Evolutionary conservation across 306 rosid species (phyloP).

Genomic region (Betula pendula): DNA sequence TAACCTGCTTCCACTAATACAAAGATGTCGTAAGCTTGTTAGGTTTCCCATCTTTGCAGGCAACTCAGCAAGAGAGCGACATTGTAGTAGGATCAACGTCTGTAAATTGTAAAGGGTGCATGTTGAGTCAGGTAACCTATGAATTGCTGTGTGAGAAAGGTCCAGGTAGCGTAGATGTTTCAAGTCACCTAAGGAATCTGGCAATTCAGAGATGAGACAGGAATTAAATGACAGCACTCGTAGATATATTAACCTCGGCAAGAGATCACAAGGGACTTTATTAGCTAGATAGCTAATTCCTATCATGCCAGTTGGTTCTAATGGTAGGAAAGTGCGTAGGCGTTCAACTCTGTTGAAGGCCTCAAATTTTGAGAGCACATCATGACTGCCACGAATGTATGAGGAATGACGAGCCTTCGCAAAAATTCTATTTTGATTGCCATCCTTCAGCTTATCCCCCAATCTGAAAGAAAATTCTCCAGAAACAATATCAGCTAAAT

Average conservation of each 20-base stretch:
- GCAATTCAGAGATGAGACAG: slow-evolving; percentile 31
- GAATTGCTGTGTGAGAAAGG: slow-evolving; percentile 35
- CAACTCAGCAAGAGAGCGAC: slow-evolving; percentile 28
- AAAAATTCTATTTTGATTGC: slow-evolving; percentile 12
- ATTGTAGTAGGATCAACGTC: slow-evolving; percentile 29
- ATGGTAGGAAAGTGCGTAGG: slow-evolving; percentile 37
- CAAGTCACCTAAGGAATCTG: slow-evolving; percentile 28
- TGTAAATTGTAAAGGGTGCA: slow-evolving; percentile 33
- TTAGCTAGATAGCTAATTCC: slow-evolving; percentile 36
- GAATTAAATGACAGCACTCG: slow-evolving; percentile 36
- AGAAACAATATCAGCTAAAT: slow-evolving; percentile 33
- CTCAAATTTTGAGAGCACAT: slow-evolving; percentile 29
- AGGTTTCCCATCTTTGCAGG: slow-evolving; percentile 32
- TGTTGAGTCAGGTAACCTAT: slow-evolving; percentile 29
- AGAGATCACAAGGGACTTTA: slow-evolving; percentile 27
- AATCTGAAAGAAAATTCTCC: slow-evolving; percentile 36
- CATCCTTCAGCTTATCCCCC: slow-evolving; percentile 13
- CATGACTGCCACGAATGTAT: slow-evolving; percentile 29
- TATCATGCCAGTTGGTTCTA: slow-evolving; percentile 31
- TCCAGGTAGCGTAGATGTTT: slow-evolving; percentile 34
- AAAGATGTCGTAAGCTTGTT: slow-evolving; percentile 21
- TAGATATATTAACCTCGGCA: slow-evolving; percentile 26
- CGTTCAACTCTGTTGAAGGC: slow-evolving; percentile 19
- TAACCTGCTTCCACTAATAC: slow-evolving; percentile 28
- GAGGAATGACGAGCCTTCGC: slow-evolving; percentile 40